These are phyloP conservation scores for Cyberlindnera veronae DNA, from an alignment of 805 yeast species.

Conservation along the genomic window DNA sequence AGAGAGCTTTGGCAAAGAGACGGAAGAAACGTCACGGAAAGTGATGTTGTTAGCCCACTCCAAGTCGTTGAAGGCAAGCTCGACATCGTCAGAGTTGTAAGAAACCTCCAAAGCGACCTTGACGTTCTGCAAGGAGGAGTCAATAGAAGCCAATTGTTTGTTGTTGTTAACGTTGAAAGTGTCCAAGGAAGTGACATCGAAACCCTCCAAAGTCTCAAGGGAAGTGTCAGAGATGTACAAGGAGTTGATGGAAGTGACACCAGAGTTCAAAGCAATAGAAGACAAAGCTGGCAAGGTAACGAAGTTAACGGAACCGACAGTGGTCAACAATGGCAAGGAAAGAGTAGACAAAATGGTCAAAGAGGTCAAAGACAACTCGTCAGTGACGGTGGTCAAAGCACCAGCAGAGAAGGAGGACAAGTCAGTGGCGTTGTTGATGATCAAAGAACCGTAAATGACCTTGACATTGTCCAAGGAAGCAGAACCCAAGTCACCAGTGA, in stretches of 20 bases:
- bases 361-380: slow-evolving; percentile 55
- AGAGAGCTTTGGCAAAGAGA: slow-evolving; percentile 66
- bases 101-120: slow-evolving; percentile 75
- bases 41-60: slow-evolving; percentile 85
- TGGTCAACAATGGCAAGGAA: slow-evolving; percentile 71
- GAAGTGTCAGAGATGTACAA: slow-evolving; percentile 73
- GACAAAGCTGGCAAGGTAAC: slow-evolving; percentile 84
- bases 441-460: slow-evolving; percentile 74
- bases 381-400: slow-evolving; percentile 68
- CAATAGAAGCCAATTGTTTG: slow-evolving; percentile 64
- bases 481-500: slow-evolving; percentile 60
- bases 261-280: slow-evolving; percentile 60
- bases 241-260: slow-evolving; percentile 70
- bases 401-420: slow-evolving; percentile 75
- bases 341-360: slow-evolving; percentile 67
- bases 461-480: slow-evolving; percentile 72
- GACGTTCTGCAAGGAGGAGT: slow-evolving; percentile 71
- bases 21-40: slow-evolving; percentile 73
- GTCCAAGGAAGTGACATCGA: slow-evolving; percentile 45
- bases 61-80: slow-evolving; percentile 64
- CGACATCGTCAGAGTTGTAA: slow-evolving; percentile 77
- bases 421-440: slow-evolving; percentile 58
- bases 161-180: slow-evolving; percentile 88
- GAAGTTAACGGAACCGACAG: slow-evolving; percentile 78
- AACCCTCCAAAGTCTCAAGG: slow-evolving; percentile 64